Evolutionary conservation across 2,329 filamentous ascomycete genomes (phyloP).

Genomic region (Metarhizium brunneum): DNA sequence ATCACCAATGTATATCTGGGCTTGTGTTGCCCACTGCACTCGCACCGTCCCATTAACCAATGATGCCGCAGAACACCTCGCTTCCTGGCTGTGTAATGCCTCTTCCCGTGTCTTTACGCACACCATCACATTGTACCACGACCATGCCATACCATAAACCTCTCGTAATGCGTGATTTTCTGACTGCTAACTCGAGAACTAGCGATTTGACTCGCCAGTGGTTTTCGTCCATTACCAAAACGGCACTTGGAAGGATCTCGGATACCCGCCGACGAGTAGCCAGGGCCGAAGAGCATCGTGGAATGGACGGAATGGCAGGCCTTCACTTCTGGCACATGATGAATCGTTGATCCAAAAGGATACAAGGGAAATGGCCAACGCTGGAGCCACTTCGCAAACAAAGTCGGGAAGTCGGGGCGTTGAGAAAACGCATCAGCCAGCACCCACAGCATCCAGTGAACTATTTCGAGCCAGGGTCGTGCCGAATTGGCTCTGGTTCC

Average conservation of each 20-base stretch:
- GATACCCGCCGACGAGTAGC: background rate
- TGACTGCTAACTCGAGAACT: background rate
- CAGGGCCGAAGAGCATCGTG: background rate
- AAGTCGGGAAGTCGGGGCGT: background rate
- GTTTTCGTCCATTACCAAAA: background rate
- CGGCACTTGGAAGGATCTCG: background rate
- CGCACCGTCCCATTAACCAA: constrained; percentile 1
- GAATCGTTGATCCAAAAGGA: background rate
- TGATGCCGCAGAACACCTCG: background rate
- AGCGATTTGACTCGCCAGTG: background rate
- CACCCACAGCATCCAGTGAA: background rate
- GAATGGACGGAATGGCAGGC: background rate
- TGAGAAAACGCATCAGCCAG: background rate
- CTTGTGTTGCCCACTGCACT: background rate
- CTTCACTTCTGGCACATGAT: background rate
- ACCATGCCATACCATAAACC: background rate
- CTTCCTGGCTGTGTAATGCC: background rate
- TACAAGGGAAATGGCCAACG: background rate
- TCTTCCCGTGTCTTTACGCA: background rate
- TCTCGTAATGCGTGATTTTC: background rate
- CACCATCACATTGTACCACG: background rate
- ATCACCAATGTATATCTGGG: background rate
- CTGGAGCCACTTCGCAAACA: background rate
- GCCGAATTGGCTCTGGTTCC: background rate
- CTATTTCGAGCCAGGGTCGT: background rate